Percentiles rank a stretch among this genome's conserved stretches.
Conservation (phyloP, 176 grass and related monocot genomes). For the Hordeum marinum region DNA sequence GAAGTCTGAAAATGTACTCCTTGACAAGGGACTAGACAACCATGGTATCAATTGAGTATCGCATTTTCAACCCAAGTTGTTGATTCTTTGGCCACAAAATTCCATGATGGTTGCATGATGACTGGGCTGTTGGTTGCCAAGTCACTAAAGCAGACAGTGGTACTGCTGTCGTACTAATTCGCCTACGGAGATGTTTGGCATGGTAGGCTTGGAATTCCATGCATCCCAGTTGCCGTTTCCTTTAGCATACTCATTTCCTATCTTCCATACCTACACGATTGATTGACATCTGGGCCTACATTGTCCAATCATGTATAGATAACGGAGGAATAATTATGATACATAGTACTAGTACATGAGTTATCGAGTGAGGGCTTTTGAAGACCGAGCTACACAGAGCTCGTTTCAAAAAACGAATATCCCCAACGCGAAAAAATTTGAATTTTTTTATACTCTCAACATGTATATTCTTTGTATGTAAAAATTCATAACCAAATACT, state of each 20-base stretch:
- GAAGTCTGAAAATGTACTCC: not conserved
- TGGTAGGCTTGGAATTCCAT: slow-evolving; percentile 31
- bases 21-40: not conserved
- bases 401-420: too few relatives aligned
- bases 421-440: too few relatives aligned
- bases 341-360: too few relatives aligned
- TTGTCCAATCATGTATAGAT: not conserved
- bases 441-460: too few relatives aligned
- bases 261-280: not conserved
- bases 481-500: too few relatives aligned
- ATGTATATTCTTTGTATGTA: too few relatives aligned
- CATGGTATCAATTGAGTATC: not conserved
- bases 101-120: not conserved
- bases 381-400: too few relatives aligned
- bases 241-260: slow-evolving; percentile 5
- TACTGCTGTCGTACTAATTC: not conserved
- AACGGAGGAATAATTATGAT: not conserved
- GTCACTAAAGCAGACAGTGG: slow-evolving; percentile 14
- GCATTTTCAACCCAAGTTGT: not conserved
- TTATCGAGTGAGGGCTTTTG: too few relatives aligned
- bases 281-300: not conserved
- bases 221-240: not conserved
- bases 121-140: slow-evolving; percentile 4
- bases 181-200: slow-evolving; percentile 14
- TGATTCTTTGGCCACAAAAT: not conserved